These are phyloP conservation scores for Cryptococcus deneoformans DNA, from an alignment of 1,284 basidiomycete genomes.

Conservation along the genomic window DNA sequence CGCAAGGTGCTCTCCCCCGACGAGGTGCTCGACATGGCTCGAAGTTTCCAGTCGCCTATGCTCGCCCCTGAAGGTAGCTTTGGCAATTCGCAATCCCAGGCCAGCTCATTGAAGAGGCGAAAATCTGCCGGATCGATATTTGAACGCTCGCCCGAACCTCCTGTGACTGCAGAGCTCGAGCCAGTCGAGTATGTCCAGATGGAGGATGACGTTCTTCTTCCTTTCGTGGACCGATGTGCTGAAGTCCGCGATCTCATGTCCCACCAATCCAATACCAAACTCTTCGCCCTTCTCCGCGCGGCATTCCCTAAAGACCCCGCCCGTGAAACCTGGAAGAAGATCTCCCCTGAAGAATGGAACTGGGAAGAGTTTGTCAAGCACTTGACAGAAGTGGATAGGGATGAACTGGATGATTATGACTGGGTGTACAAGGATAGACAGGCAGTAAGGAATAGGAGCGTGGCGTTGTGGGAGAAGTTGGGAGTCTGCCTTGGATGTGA, in stretches of 20 bases:
- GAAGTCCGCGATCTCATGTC: conserved; percentile 41
- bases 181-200: conserved; percentile 49
- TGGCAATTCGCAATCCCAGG: neutral
- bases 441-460: conserved; percentile 33
- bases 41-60: conserved; percentile 36
- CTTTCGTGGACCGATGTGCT: conserved; percentile 40
- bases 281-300: conserved; percentile 36
- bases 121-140: conserved; percentile 23
- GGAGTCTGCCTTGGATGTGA: conserved; percentile 48
- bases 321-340: conserved; percentile 34
- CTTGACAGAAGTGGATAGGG: conserved; percentile 30
- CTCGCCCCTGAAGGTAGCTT: conserved; percentile 15
- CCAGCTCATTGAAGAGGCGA: conserved; percentile 29
- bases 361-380: conserved; percentile 45
- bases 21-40: conserved; percentile 42
- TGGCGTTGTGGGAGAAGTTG: conserved; percentile 47
- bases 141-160: neutral
- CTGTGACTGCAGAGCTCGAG: conserved; percentile 40
- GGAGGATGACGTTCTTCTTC: conserved; percentile 42
- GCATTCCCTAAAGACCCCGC: conserved; percentile 36
- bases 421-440: conserved; percentile 43
- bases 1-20: conserved; percentile 37
- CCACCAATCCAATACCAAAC: conserved; percentile 33
- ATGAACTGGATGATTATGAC: conserved; percentile 41
- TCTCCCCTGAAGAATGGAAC: conserved; percentile 39